Conservation (phyloP, 805 yeast species). For the Yamadazyma akitaensis region DNA sequence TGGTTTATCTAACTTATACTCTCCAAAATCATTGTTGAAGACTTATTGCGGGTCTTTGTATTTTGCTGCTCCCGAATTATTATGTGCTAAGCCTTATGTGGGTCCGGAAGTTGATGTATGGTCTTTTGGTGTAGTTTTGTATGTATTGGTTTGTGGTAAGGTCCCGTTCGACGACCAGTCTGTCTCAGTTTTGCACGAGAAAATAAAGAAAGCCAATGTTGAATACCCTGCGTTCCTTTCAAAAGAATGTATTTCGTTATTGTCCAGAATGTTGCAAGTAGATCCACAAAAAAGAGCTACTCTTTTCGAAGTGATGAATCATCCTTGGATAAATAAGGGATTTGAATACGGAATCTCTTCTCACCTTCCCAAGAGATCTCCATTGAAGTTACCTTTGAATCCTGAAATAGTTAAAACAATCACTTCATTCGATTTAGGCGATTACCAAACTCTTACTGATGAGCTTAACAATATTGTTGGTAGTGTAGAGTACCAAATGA, state of each 20-base stretch:
- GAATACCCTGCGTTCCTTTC: slow-evolving; percentile 86
- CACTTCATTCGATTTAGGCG: slow-evolving; percentile 74
- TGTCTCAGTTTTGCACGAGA: slow-evolving; percentile 87
- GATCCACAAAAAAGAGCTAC: slow-evolving; percentile 80
- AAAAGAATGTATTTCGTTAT: slow-evolving; percentile 71
- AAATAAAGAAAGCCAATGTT: slow-evolving; percentile 87
- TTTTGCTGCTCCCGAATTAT: slow-evolving; percentile 96
- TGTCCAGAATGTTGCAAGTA: slow-evolving; percentile 88
- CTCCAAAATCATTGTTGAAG: slow-evolving; percentile 66
- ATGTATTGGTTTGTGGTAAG: slow-evolving; percentile 94
- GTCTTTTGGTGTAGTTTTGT: slow-evolving; percentile 96
- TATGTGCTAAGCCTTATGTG: slow-evolving; percentile 85
- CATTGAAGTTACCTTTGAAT: slow-evolving; percentile 69
- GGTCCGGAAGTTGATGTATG: slow-evolving; percentile 99
- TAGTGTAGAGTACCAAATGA: slow-evolving; percentile 63
- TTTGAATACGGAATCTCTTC: slow-evolving; percentile 69
- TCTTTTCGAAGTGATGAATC: slow-evolving; percentile 72
- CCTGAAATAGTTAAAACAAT: slow-evolving; percentile 67
- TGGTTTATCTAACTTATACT: slow-evolving; percentile 86
- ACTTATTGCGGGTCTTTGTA: slow-evolving; percentile 97
- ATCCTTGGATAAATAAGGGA: slow-evolving; percentile 95
- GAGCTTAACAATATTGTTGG: slow-evolving; percentile 57
- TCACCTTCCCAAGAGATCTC: slow-evolving; percentile 74
- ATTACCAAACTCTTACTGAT: slow-evolving; percentile 53
- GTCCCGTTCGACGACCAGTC: slow-evolving; percentile 97